A percentile compares a stretch with the other conserved stretches of the same genome.
Conservation (phyloP, 2,329 filamentous ascomycete species). For the Grosmannia clavigera region DNA sequence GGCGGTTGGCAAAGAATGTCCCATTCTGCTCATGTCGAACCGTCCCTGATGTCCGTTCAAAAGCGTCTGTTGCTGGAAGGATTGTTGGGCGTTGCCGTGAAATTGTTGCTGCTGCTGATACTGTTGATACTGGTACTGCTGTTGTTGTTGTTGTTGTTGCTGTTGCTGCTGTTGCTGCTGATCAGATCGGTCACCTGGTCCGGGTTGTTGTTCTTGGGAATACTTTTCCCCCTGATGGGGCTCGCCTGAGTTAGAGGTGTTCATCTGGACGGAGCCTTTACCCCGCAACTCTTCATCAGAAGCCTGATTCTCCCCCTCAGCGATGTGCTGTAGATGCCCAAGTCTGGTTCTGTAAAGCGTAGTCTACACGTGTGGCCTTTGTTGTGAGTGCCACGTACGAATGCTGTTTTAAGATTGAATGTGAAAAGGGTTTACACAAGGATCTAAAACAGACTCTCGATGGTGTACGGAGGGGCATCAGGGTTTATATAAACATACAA, state of each 20-base stretch:
- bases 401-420: background rate
- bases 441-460: background rate
- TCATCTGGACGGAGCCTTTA: background rate
- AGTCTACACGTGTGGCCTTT: background rate
- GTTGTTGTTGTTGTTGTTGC: background rate
- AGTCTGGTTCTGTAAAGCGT: background rate
- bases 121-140: background rate
- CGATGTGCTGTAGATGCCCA: background rate
- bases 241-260: background rate
- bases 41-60: background rate
- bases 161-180: background rate
- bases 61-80: background rate
- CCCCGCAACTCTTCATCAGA: background rate
- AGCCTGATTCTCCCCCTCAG: background rate
- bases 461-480: background rate
- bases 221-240: background rate
- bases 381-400: background rate
- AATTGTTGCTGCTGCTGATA: conserved; percentile 1
- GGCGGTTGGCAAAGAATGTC: background rate
- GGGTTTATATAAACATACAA: background rate
- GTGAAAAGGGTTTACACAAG: background rate
- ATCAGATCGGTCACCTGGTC: background rate
- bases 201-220: background rate
- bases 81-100: background rate
- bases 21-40: conserved; percentile 6